A percentile compares a stretch with the other conserved stretches of the same genome.
Evolutionary conservation across 1,284 basidiomycete species (phyloP).

Genomic region (Pseudozyma thailandica): DNA sequence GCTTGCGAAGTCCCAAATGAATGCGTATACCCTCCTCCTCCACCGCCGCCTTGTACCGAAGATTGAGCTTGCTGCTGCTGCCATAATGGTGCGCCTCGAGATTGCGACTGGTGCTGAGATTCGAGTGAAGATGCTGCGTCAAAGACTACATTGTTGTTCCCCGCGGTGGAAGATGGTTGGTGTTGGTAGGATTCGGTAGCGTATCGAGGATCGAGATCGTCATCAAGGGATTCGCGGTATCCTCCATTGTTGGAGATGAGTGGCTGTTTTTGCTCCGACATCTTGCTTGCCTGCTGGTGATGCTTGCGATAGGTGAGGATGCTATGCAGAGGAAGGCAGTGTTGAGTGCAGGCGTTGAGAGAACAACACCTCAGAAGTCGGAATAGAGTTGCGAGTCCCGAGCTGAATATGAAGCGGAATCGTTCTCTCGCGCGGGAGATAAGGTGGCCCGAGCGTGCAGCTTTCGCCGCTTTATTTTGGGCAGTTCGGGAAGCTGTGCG

Average conservation of each 20-base stretch:
- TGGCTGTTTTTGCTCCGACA: slow-evolving; percentile 42
- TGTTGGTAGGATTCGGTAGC: slow-evolving; percentile 58
- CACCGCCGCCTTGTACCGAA: slow-evolving; percentile 2
- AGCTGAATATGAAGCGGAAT: not conserved
- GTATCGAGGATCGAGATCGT: slow-evolving; percentile 55
- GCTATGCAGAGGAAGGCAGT: not conserved
- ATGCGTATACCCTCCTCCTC: slow-evolving; percentile 15
- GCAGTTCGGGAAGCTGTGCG: not conserved
- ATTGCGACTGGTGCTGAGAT: slow-evolving; percentile 29
- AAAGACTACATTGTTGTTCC: slow-evolving; percentile 36
- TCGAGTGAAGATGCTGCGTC: slow-evolving; percentile 42
- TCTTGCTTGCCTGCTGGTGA: slow-evolving; percentile 2
- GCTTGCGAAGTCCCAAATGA: slow-evolving; percentile 42
- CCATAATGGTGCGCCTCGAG: slow-evolving; percentile 14
- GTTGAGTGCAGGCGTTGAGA: not conserved
- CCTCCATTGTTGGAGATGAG: slow-evolving; percentile 27
- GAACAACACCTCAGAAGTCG: not conserved
- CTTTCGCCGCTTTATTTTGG: not conserved
- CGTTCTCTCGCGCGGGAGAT: not conserved
- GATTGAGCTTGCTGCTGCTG: slow-evolving; percentile 9
- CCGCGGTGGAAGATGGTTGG: slow-evolving; percentile 18
- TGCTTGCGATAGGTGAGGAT: not conserved
- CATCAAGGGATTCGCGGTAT: slow-evolving; percentile 45
- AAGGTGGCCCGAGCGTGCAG: slow-evolving; percentile 5
- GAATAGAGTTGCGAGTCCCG: slow-evolving; percentile 6